These are phyloP conservation scores for Penicillium salamii DNA, from an alignment of 495 filamentous ascomycete species.

Conservation along the genomic window DNA sequence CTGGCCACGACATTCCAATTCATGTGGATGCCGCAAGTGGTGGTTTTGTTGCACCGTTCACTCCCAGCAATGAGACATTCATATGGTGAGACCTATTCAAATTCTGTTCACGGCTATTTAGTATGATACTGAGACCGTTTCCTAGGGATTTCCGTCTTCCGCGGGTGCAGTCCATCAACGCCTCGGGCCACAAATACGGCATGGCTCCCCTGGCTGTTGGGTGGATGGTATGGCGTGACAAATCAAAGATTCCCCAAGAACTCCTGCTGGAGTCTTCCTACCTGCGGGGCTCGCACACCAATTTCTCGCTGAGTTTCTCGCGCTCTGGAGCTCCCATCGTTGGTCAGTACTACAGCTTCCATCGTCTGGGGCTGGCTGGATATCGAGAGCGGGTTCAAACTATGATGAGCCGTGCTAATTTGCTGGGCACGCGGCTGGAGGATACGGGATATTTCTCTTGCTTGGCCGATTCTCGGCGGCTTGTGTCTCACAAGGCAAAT, in stretches of 20 bases:
- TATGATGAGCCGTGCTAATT: too few species aligned
- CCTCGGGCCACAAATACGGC: conserved; percentile 84
- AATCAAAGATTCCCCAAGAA: conserved; percentile 77
- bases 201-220: conserved; percentile 78
- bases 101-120: too few species aligned
- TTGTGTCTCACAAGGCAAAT: neutral
- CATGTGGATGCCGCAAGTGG: conserved; percentile 88
- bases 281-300: conserved; percentile 84
- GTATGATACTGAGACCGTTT: too few species aligned
- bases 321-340: conserved; percentile 87
- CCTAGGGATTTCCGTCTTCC: conserved; percentile 84
- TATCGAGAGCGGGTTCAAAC: conserved; percentile 37
- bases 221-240: conserved; percentile 82
- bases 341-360: conserved; percentile 91
- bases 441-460: neutral
- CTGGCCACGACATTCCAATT: conserved; percentile 69
- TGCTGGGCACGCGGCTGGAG: neutral
- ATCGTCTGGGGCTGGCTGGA: conserved; percentile 83
- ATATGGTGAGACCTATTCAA: too few species aligned
- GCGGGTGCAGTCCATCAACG: conserved; percentile 88
- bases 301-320: conserved; percentile 90
- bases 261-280: conserved; percentile 97
- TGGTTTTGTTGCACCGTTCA: conserved; percentile 88
- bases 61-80: too few species aligned
- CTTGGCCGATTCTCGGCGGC: neutral